Evolutionary conservation across 2,329 filamentous ascomycete genomes (phyloP).

Genomic region (Pseudogymnoascus sp.): DNA sequence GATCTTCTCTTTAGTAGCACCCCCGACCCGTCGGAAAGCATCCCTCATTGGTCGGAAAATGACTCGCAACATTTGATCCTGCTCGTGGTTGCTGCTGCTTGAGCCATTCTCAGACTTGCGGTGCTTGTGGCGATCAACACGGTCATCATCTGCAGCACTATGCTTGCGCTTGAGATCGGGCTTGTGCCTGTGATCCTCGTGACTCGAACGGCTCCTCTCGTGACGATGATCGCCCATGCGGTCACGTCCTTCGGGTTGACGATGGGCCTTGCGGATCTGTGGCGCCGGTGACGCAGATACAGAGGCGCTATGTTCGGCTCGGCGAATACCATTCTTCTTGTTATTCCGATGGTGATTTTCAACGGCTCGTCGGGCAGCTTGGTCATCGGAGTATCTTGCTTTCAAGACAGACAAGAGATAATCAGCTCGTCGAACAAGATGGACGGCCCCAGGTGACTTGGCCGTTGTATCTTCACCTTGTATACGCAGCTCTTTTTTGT

Average conservation of each 20-base stretch:
- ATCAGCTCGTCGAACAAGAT: conserved; percentile 87
- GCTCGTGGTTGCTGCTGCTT: conserved; percentile 21
- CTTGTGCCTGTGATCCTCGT: conserved; percentile 19
- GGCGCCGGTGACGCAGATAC: conserved; percentile 66
- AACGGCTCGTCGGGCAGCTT: conserved; percentile 65
- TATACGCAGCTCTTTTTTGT: conserved; percentile 87
- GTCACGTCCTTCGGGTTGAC: conserved; percentile 34
- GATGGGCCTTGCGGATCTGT: conserved; percentile 35
- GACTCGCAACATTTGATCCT: conserved; percentile 34
- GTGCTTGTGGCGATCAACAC: conserved; percentile 41
- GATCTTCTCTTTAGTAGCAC: conserved; percentile 53
- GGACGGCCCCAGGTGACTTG: conserved; percentile 93
- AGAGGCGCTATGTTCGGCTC: conserved; percentile 47
- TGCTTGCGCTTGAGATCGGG: conserved; percentile 53
- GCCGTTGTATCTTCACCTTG: conserved; percentile 62
- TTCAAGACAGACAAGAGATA: conserved; percentile 93
- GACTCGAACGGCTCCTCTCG: conserved; percentile 19
- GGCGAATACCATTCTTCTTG: conserved; percentile 66
- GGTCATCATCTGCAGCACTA: conserved; percentile 43
- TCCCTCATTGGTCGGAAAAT: conserved; percentile 49
- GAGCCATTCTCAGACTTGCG: conserved; percentile 43
- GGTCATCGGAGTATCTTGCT: conserved; percentile 70
- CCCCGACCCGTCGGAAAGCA: conserved; percentile 50
- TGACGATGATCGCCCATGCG: conserved; percentile 38
- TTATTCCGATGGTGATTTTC: conserved; percentile 95